Base-by-base conservation (phyloP, 768 basidiomycete species). In the Lentinus brumalis region DNA sequence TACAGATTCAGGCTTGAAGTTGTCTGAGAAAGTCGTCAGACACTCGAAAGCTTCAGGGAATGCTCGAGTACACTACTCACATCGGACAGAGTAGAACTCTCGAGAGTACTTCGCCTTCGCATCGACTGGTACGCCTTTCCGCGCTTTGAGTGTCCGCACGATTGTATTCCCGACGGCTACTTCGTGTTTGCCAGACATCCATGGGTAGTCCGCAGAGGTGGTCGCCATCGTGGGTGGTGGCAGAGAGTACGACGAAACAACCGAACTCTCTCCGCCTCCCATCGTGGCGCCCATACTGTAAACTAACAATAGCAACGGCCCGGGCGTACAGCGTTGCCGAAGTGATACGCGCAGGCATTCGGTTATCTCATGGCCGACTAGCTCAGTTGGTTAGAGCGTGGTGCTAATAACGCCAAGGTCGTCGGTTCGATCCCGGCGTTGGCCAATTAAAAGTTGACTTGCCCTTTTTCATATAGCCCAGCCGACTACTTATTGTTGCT, bases 381-480 rank as follows among this genome's bases (percentile, higher is more conserved):
- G 89, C 89, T 91, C 89, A 91, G 89, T 80, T 90, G 89, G 89
- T 91, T 90, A 90, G 89, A 90, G 88, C 88, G 88, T 89, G 84
- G 87, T 88, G 85, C 87, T 90, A 89, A 88, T 87, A 56, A 66
- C 57, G 60, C 66, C 53, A 61, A 62, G 66, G 66, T 63, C 66
- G 66, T 64, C 66, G 59, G 66, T 67, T 67, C 66, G 61, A 67
- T 47, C 63, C 63, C 59, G 66, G 63, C 63, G 66, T 64, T 67
- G 66, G 66, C 63, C 66, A 67, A 9, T 8, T 41, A 57, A 47
- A 56, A 50, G 30, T 26, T 2, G 31, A 21, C 4, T 32, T 26
- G 1, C 1, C 1, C 21, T 26, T 26, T 26, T 26, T 26, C 2
- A 1, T 2, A 26, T 26, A 26, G 21, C 21, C 21, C 21, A 26